Evolutionary conservation across 73 alveolate genomes (phyloP).

Genomic region (Stentor coeruleus): DNA sequence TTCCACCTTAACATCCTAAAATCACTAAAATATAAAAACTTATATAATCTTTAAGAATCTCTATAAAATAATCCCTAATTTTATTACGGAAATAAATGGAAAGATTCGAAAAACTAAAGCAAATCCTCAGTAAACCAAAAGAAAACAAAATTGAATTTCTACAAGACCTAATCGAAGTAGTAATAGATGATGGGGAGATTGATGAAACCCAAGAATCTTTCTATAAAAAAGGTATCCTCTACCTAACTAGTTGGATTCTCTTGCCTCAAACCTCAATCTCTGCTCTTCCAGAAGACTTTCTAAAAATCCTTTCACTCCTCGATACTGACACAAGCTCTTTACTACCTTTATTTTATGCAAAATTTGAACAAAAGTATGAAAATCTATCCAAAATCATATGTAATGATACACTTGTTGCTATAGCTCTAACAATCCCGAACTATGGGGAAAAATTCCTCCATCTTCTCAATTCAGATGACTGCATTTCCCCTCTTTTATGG

Average conservation of each 20-base stretch:
- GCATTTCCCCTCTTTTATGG: neutral
- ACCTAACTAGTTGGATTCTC: neutral
- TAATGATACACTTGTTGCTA: neutral
- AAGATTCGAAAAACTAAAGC: no score
- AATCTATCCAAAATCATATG: neutral
- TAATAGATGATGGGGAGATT: no score
- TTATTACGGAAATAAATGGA: no score
- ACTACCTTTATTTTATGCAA: neutral
- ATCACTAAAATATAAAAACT: no score
- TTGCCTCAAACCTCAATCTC: neutral
- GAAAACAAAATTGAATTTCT: neutral
- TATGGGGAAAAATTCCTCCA: neutral
- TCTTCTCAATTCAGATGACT: neutral
- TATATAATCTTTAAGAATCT: no score
- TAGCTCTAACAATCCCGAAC: neutral
- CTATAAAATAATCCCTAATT: no score
- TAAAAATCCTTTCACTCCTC: neutral
- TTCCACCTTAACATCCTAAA: no score
- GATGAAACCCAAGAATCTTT: neutral
- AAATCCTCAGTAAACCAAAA: neutral
- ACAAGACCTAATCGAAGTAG: neutral
- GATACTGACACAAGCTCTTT: slow-evolving; percentile 5
- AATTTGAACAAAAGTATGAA: no score
- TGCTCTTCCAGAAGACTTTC: neutral
- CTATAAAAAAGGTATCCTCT: neutral